Base-by-base conservation (phyloP, 768 basidiomycete genomes). In the Ramaria sp. region DNA sequence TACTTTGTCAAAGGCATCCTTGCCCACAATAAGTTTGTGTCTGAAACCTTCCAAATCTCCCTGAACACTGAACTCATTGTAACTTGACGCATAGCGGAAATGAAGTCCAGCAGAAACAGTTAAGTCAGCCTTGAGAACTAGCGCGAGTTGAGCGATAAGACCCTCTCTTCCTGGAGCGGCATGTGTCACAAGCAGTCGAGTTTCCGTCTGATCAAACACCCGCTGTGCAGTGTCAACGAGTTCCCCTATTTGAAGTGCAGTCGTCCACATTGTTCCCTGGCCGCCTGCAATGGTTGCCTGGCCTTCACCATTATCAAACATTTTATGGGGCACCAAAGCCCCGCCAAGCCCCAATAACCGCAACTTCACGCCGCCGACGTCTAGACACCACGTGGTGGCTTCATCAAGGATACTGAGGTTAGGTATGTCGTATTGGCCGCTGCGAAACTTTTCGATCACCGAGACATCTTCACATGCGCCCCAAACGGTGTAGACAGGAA, bases 201-300 rank as follows among this genome's bases (percentile, higher is more conserved):
- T 98, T 72, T 99, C 96, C 20, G 89, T 80, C 27, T 81, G 81
- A 69, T 99, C 96, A 67, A 82, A 93, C 51, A 94, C 91, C 60
- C 92, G 82, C 67, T 95, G 91, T 0, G 96, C 91, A 2, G 94
- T 98, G 70, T 98, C 96, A 48, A 98, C 88, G 51, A 99, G 86
- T 69, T 99, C 95, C 58, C 96, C 96, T 41, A 99, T 89, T 69
- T 99, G 96, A 24, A 99, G 79, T 4, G 91, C 89, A 0, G 95
- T 98, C 0, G 91, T 90, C 96, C 96, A 99, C 86, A 98, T 95
- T 19, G 94, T 98, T 31, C 96, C 96, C 65, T 91, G 88, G 1
- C 93, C 96, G 37, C 96, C 96, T 0, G 96, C 95, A 61, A 99
- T 96, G n/a, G 95, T 97, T 11, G 91, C 94, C 46, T 75, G 83